phyloP scores from a whole-genome alignment of 208 protist species.

The Trypanosoma melophagium region DNA sequence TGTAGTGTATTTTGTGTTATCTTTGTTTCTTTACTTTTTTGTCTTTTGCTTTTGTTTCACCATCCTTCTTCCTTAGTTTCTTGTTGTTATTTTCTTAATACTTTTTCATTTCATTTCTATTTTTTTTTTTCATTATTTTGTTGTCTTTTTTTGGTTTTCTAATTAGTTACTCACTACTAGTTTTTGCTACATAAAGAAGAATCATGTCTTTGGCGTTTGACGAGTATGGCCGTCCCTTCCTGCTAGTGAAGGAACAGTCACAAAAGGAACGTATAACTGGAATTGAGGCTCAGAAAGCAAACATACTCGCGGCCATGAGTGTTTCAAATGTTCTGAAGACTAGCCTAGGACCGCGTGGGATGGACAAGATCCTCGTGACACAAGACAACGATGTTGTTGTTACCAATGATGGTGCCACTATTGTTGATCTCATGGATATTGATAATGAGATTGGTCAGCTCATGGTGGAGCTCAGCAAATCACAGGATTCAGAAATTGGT shows the following conservation, averaged over 20 bases:
- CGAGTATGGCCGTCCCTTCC: conserved; percentile 99
- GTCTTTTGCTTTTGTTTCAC: conserved; percentile 11
- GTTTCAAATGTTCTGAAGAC: conserved; percentile 97
- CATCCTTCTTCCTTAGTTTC: conserved; percentile 1
- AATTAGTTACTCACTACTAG: background rate
- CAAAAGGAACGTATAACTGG: conserved; percentile 95
- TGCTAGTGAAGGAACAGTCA: conserved; percentile 98
- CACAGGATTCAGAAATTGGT: conserved; percentile 99
- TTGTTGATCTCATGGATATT: conserved; percentile 98
- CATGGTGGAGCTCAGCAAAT: conserved; percentile 99
- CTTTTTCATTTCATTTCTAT: conserved; percentile 1
- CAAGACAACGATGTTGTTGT: conserved; percentile 99
- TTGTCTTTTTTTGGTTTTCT: conserved; percentile 21
- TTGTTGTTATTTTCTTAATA: conserved; percentile 5
- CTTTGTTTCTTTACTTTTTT: conserved; percentile 12
- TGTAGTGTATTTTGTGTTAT: background rate
- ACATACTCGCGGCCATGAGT: conserved; percentile 97
- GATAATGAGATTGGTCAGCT: conserved; percentile 99
- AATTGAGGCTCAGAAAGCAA: conserved; percentile 98
- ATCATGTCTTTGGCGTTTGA: conserved; percentile 97
- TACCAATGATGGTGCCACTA: conserved; percentile 99
- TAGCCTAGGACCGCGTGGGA: conserved; percentile 97
- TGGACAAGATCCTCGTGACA: conserved; percentile 98
- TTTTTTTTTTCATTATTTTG: conserved; percentile 20
- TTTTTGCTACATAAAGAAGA: conserved; percentile 6